Conservation (phyloP, 1,284 basidiomycete genomes). For the Papiliotrema fonsecae region DNA sequence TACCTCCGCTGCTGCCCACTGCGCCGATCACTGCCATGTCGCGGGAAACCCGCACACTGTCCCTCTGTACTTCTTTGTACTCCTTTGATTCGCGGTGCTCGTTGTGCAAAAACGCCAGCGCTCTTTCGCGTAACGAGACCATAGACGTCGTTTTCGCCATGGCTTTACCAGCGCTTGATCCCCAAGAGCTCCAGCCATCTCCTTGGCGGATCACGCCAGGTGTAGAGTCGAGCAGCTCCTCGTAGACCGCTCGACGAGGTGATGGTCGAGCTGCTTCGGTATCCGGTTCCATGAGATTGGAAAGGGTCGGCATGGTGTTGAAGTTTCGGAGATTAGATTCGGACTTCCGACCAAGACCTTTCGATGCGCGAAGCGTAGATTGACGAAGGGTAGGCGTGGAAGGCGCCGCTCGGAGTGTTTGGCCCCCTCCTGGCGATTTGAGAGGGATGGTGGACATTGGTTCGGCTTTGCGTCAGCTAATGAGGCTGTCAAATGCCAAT, state of each 20-base stretch:
- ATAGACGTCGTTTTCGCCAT: constrained; percentile 35
- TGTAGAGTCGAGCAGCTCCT: constrained; percentile 23
- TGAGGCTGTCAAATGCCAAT: not conserved
- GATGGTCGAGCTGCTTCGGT: not conserved
- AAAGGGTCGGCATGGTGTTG: constrained; percentile 28
- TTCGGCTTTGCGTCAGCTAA: constrained; percentile 18
- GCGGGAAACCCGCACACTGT: not conserved
- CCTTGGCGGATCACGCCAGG: constrained; percentile 31
- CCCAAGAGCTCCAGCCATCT: constrained; percentile 27
- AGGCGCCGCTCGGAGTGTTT: constrained; percentile 27
- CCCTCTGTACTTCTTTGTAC: not conserved
- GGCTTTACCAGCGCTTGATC: not conserved
- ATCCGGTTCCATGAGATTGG: constrained; percentile 4
- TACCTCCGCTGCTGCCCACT: not conserved
- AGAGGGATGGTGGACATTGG: constrained; percentile 21
- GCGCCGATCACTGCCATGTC: not conserved
- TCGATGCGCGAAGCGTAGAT: constrained; percentile 11
- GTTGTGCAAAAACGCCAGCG: constrained; percentile 21
- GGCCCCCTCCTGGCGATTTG: constrained; percentile 20
- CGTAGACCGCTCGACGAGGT: constrained; percentile 22
- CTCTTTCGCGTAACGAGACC: constrained; percentile 34
- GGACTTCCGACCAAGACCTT: constrained; percentile 26
- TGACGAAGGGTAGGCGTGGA: constrained; percentile 34
- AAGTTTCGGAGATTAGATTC: constrained; percentile 37
- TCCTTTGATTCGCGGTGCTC: constrained; percentile 10